phyloP scores from a whole-genome alignment of 1,139 yeast genomes.

The Scheffersomyces insectosa region DNA sequence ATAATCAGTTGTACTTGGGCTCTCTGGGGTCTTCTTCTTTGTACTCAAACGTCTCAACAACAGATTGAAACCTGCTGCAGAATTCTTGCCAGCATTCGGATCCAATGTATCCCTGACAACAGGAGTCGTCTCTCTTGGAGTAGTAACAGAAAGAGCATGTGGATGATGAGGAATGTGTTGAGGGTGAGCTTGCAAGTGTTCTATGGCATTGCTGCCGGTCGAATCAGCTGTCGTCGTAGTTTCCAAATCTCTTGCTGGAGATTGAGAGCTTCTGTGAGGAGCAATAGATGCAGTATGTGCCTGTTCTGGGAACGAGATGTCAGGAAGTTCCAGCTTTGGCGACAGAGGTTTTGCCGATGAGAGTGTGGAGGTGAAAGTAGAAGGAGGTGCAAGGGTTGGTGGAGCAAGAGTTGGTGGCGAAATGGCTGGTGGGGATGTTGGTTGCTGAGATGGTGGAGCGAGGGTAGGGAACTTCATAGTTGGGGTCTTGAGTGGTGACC shows the following conservation, averaged over 20 bases:
- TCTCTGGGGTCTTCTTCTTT: conserved; percentile 19
- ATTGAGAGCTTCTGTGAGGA: conserved; percentile 15
- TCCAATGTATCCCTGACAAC: conserved; percentile 29
- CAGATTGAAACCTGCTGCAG: conserved; percentile 34
- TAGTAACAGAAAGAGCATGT: conserved; percentile 11
- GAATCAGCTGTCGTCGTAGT: conserved; percentile 9
- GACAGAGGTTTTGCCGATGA: no score
- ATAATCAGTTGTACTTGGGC: no score
- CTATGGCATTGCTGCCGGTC: no score
- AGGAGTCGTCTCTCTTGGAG: conserved; percentile 24
- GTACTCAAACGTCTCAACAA: conserved; percentile 41
- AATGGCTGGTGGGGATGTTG: no score
- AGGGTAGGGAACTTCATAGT: no score
- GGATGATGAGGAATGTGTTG: conserved; percentile 33
- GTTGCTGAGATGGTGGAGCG: no score
- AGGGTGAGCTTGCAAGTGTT: no score
- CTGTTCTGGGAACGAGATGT: conserved; percentile 57
- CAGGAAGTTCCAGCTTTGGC: background rate
- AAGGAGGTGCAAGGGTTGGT: no score
- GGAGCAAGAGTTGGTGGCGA: no score
- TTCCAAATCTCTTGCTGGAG: conserved; percentile 13
- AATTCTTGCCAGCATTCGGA: conserved; percentile 27
- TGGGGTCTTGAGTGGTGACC: no score
- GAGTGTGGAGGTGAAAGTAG: no score
- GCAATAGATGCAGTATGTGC: conserved; percentile 58